phyloP scores from a whole-genome alignment of 345 rosid genomes.

The Stellera chamaejasme region DNA sequence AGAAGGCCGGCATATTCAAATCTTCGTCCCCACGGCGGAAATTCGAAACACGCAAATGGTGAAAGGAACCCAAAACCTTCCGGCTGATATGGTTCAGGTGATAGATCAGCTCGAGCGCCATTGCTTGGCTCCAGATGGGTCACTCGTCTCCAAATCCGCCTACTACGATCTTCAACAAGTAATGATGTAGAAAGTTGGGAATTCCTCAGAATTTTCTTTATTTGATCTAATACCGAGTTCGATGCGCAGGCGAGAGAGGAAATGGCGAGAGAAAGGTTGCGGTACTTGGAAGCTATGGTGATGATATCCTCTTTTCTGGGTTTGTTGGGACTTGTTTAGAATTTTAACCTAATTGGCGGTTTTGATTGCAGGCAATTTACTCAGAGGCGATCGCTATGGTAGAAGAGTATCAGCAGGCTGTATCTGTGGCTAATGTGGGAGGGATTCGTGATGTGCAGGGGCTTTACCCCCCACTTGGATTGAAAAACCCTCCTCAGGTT shows the following conservation, averaged over 20 bases:
- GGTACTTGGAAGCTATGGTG: slow-evolving; percentile 94
- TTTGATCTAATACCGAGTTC: neutral
- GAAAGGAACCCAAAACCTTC: slow-evolving; percentile 58
- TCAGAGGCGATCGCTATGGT: slow-evolving; percentile 85
- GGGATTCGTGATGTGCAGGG: slow-evolving; percentile 73
- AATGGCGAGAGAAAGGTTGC: slow-evolving; percentile 81
- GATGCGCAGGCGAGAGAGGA: slow-evolving; percentile 85
- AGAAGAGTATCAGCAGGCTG: slow-evolving; percentile 91
- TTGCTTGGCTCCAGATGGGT: slow-evolving; percentile 91
- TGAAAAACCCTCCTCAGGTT: slow-evolving; percentile 74
- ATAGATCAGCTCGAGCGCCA: slow-evolving; percentile 97
- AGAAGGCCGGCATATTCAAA: no score
- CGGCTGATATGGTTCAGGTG: slow-evolving; percentile 67
- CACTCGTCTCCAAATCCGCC: slow-evolving; percentile 86
- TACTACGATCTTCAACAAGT: slow-evolving; percentile 84
- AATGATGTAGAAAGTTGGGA: slow-evolving; percentile 6
- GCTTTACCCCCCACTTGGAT: slow-evolving; percentile 55
- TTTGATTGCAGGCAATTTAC: slow-evolving; percentile 55
- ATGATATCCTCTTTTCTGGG: neutral
- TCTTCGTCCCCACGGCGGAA: no score
- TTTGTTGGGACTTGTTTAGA: neutral
- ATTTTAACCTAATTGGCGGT: neutral
- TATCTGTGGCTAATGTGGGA: slow-evolving; percentile 57
- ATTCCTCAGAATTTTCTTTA: neutral
- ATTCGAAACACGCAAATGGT: slow-evolving; percentile 25